Conservation (phyloP, 2,329 filamentous ascomycete genomes). For the Myriosclerotinia scirpicola region DNA sequence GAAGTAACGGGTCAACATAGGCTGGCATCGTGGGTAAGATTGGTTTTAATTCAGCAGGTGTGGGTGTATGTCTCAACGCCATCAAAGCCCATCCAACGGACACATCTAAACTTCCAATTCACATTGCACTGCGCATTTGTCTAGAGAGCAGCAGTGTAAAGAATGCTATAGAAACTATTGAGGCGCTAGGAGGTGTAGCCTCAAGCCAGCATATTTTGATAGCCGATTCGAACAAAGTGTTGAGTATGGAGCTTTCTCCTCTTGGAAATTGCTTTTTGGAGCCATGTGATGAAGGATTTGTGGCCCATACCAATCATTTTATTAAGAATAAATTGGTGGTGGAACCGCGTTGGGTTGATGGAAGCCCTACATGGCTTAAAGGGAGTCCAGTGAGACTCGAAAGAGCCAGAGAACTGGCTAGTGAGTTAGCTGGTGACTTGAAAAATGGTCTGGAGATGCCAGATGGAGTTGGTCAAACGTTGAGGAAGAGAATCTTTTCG, state of each 20-base stretch:
- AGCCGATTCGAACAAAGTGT: slow-evolving; percentile 44
- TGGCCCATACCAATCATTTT: slow-evolving; percentile 41
- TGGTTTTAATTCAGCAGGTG: slow-evolving; percentile 54
- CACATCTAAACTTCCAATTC: slow-evolving; percentile 50
- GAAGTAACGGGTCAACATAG: slow-evolving; percentile 23
- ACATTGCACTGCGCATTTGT: slow-evolving; percentile 54
- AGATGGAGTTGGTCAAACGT: slow-evolving; percentile 8
- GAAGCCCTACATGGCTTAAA: slow-evolving; percentile 39
- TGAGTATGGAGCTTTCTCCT: slow-evolving; percentile 50
- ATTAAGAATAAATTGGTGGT: slow-evolving; percentile 38
- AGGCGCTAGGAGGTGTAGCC: slow-evolving; percentile 53
- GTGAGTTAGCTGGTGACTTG: slow-evolving; percentile 24
- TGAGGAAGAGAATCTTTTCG: slow-evolving; percentile 42
- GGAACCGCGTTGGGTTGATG: slow-evolving; percentile 41
- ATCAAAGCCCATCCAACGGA: slow-evolving; percentile 52
- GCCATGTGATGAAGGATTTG: slow-evolving; percentile 28
- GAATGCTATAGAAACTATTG: slow-evolving; percentile 48
- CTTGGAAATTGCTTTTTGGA: slow-evolving; percentile 35
- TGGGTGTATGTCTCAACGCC: slow-evolving; percentile 57
- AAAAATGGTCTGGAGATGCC: background rate
- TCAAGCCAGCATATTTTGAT: slow-evolving; percentile 55
- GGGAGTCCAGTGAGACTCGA: slow-evolving; percentile 41
- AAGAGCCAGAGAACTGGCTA: slow-evolving; percentile 31
- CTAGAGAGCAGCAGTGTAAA: slow-evolving; percentile 48
- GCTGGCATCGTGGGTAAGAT: slow-evolving; percentile 46